Base-by-base conservation (phyloP, 306 rosid genomes). In the Delonix regia region DNA sequence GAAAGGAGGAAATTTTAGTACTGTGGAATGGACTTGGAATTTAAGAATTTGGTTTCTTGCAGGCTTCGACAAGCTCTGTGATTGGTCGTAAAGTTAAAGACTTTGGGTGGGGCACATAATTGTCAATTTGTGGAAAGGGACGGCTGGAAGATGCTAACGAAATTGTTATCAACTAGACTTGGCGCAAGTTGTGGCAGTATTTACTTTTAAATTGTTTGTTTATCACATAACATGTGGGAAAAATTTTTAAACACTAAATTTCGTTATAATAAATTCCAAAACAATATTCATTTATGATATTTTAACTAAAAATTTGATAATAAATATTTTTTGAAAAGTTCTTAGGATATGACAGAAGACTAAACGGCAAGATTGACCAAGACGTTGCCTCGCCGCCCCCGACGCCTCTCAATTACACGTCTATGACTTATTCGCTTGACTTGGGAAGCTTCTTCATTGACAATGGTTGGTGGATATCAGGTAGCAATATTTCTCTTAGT, bases 351-450 rank as follows among this genome's bases (percentile, higher is more conserved):
- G n/a, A 47, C 18, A 7, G 56, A 49, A 21, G 64, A 24, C 78
- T 60, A 9, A 45, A 33, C 74, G 48, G 25, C 22, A 68, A 49
- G 34, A 27, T 55, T 74, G 73, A 73, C 83, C 51, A 73, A 16
- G 4, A 15, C 41, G 24, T 10, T 45, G 14, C 73, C 71, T n/a
- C n/a, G n/a, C n/a, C n/a, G n/a, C n/a, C n/a, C n/a, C n/a, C n/a
- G n/a, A n/a, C n/a, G n/a, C n/a, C n/a, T n/a, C n/a, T n/a, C n/a
- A n/a, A n/a, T n/a, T n/a, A 74, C 22, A 65, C 21, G 16, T 56
- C 1, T 65, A 3, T 36, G 61, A 27, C 78, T 78, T 49, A 77
- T 78, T 55, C 28, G 39, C 81, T 78, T 77, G 83, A 77, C 85
- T 73, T 45, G 60, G 76, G 34, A 42, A 49, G 10, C 30, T 22